Conservation (phyloP, 768 basidiomycete genomes). For the Amanita pallidorosea region DNA sequence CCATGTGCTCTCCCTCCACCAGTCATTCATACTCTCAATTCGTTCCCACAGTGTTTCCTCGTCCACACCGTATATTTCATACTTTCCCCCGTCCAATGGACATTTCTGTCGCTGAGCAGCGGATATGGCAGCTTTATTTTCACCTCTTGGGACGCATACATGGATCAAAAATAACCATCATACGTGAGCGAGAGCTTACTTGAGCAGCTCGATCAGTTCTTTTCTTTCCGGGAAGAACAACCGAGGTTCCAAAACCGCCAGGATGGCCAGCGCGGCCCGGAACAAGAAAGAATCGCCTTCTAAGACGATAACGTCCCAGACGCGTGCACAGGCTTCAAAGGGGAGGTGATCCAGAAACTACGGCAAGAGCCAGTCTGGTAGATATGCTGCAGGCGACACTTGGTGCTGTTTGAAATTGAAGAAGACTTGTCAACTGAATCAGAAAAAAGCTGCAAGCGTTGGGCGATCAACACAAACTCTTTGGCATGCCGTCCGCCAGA, state of each 20-base stretch:
- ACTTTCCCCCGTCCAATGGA: slow-evolving; percentile 58
- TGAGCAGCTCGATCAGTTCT: slow-evolving; percentile 71
- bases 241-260: slow-evolving; percentile 75
- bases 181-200: slow-evolving; percentile 27
- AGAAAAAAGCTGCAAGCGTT: slow-evolving; percentile 2
- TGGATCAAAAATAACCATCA: neutral
- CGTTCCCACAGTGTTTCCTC: slow-evolving; percentile 82
- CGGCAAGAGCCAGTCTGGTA: slow-evolving; percentile 73
- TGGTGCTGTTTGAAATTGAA: slow-evolving; percentile 94
- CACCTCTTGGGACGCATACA: slow-evolving; percentile 41
- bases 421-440: slow-evolving; percentile 44
- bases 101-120: slow-evolving; percentile 68
- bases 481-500: slow-evolving; percentile 88
- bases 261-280: slow-evolving; percentile 71
- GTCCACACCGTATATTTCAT: slow-evolving; percentile 78
- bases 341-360: slow-evolving; percentile 82
- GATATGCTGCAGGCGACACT: slow-evolving; percentile 76
- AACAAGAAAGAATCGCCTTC: slow-evolving; percentile 90
- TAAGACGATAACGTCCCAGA: slow-evolving; percentile 82
- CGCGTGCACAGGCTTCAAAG: slow-evolving; percentile 78
- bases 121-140: slow-evolving; percentile 74
- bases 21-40: slow-evolving; percentile 74
- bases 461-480: slow-evolving; percentile 42
- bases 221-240: slow-evolving; percentile 81
- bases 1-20: slow-evolving; percentile 94